Evolutionary conservation across 768 basidiomycete genomes (phyloP).

Genomic region (Pilatotrama ljubarskyi): DNA sequence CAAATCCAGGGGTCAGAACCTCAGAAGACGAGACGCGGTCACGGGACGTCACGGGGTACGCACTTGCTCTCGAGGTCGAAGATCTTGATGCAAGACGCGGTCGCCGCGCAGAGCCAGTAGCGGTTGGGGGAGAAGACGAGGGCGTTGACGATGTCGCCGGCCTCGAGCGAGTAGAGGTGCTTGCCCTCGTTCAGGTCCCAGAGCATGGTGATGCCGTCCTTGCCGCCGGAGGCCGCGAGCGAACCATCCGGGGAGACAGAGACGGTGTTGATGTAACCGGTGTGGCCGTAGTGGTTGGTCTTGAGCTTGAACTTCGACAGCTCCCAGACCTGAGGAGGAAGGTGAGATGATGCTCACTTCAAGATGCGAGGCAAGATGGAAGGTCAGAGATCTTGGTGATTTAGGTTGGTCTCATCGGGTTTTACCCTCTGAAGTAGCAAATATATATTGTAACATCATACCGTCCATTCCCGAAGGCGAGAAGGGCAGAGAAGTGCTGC

Average conservation of each 20-base stretch:
- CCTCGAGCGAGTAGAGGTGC: constrained; percentile 99
- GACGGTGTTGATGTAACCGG: constrained; percentile 97
- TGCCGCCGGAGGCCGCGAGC: constrained; percentile 97
- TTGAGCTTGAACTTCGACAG: constrained; percentile 99
- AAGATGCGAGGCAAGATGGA: not conserved
- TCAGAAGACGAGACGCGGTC: not conserved
- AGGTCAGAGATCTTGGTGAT: constrained; percentile 38
- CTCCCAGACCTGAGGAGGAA: constrained; percentile 85
- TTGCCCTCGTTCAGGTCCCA: constrained; percentile 99
- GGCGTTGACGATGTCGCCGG: constrained; percentile 97
- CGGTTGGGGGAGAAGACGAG: constrained; percentile 99
- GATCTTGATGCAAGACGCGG: constrained; percentile 96
- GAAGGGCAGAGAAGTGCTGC: not conserved
- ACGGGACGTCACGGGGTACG: constrained; percentile 36
- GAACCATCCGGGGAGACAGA: constrained; percentile 99
- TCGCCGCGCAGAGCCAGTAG: constrained; percentile 99
- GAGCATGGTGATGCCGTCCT: constrained; percentile 99
- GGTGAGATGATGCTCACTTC: not conserved
- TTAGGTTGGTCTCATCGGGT: constrained; percentile 36
- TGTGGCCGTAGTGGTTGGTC: constrained; percentile 99
- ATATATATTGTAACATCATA: constrained; percentile 33
- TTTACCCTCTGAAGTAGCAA: constrained; percentile 37
- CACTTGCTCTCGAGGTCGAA: constrained; percentile 99
- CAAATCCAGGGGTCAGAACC: not conserved
- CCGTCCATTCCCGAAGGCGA: constrained; percentile 34